A percentile compares a stretch with the other conserved stretches of the same genome.
phyloP scores from a whole-genome alignment of 106 monocot genomes.

The Narthecium ossifragum region DNA sequence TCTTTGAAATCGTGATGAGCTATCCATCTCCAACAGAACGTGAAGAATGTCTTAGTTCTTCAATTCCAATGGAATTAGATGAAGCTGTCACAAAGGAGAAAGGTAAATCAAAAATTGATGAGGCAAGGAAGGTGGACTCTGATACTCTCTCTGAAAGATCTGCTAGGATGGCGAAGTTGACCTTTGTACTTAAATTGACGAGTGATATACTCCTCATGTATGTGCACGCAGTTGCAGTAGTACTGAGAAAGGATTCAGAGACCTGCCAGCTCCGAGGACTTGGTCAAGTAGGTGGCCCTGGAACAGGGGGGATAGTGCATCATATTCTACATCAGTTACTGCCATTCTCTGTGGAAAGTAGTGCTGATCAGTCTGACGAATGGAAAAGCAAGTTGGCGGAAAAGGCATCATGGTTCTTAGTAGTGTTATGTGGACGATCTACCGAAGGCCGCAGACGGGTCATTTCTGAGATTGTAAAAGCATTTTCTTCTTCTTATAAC shows the following conservation, averaged over 20 bases:
- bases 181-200: slow-evolving; percentile 74
- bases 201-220: slow-evolving; percentile 82
- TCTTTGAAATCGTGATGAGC: slow-evolving; percentile 67
- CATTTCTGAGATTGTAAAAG: slow-evolving; percentile 54
- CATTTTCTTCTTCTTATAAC: slow-evolving; percentile 35
- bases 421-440: slow-evolving; percentile 58
- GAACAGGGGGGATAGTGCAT: slow-evolving; percentile 45
- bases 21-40: slow-evolving; percentile 29
- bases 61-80: slow-evolving; percentile 51
- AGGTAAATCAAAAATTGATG: slow-evolving; percentile 75
- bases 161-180: slow-evolving; percentile 39
- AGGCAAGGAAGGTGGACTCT: slow-evolving; percentile 15
- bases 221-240: slow-evolving; percentile 51
- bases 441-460: slow-evolving; percentile 63
- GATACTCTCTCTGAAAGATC: slow-evolving; percentile 43
- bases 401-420: slow-evolving; percentile 66
- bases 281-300: slow-evolving; percentile 25
- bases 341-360: slow-evolving; percentile 38
- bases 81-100: slow-evolving; percentile 41
- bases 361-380: slow-evolving; percentile 38
- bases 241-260: slow-evolving; percentile 59
- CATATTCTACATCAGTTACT: slow-evolving; percentile 59
- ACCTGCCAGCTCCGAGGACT: slow-evolving; percentile 25
- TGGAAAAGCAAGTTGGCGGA: slow-evolving; percentile 54
- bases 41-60: slow-evolving; percentile 25